A percentile compares a stretch with the other conserved stretches of the same genome.
These are phyloP conservation scores for Paralagenidium karlingii DNA, from an alignment of 352 stramenopile species.

Conservation along the genomic window DNA sequence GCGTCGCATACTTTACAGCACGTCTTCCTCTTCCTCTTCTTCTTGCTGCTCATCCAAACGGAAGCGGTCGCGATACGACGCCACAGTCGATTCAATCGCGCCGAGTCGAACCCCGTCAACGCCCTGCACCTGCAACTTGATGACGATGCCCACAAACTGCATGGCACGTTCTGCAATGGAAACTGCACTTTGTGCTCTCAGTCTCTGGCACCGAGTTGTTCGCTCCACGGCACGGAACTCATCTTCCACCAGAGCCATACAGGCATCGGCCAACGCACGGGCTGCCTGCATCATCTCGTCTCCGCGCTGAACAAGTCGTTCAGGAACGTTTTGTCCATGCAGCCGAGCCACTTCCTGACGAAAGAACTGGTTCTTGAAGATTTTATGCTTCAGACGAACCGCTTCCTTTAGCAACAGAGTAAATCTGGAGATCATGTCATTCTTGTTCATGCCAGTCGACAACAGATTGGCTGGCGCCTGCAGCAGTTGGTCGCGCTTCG, in stretches of 20 bases:
- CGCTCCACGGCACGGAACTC: constrained; percentile 55
- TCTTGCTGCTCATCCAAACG: constrained; percentile 48
- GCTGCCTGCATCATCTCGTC: constrained; percentile 49
- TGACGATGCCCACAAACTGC: constrained; percentile 70
- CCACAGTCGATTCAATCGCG: constrained; percentile 22
- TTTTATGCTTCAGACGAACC: constrained; percentile 82
- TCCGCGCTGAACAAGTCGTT: constrained; percentile 62
- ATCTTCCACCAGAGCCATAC: constrained; percentile 67
- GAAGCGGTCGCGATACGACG: constrained; percentile 43
- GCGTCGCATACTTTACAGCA: constrained; percentile 31
- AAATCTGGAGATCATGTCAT: constrained; percentile 77
- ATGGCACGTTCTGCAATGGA: constrained; percentile 61
- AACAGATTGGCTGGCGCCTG: constrained; percentile 55
- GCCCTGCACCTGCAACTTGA: constrained; percentile 59
- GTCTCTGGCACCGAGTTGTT: constrained; percentile 67
- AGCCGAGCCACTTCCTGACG: constrained; percentile 35
- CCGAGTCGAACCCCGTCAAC: constrained; percentile 33
- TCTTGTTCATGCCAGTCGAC: constrained; percentile 58
- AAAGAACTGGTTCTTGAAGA: constrained; percentile 73
- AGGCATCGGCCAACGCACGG: constrained; percentile 35
- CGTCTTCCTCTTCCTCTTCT: constrained; percentile 78
- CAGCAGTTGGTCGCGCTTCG: constrained; percentile 57
- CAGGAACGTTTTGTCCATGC: constrained; percentile 38
- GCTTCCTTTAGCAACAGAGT: constrained; percentile 75
- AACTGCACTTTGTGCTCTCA: constrained; percentile 51